Base-by-base conservation (phyloP, 441 rosid species). In the Hura crepitans region DNA sequence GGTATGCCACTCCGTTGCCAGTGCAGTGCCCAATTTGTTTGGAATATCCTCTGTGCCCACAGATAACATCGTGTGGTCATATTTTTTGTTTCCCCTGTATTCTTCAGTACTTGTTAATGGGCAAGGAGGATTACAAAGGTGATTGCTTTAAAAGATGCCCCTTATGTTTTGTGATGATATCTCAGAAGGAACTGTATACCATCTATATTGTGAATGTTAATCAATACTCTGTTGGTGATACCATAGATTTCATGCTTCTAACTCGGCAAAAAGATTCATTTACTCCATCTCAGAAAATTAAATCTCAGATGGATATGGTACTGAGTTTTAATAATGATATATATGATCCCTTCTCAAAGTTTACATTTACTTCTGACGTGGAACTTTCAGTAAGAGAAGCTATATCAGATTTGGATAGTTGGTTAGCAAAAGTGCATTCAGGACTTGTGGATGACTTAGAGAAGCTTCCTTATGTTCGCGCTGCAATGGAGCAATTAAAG, bases 1-100 rank as follows among this genome's bases (percentile, higher is more conserved):
- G 87, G 81, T 89, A 86, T 77, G 84, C 91, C 25, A 90, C 98
- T 59, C 84, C 99, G 11, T 79, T 77, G 71, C 81, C 85, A 13
- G 95, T 95, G 76, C 99, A 89, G 81, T 95, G 98, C 54, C 98
- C 99, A 15, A 89, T 95, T 77, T 95, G 99, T 78, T 81, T 95
- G 89, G 99, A 90, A 66, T 64, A 80, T 66, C 99, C 99, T 78
- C 80, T 92, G 3, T 95, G 99, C 77, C 92, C 99, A 1, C 99
- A 95, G 74, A 90, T 95, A 69, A 95, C 99, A 63, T 82, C 96
- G 0, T 95, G 99, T 62, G 99, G 99, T 27, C 99, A 92, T 72
- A 87, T 95, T 15, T 95, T 90, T 84, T 95, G 99, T 82, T 92
- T 95, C 79, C 98, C 98, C 0, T 95, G 99, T 77, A 80, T 95